A percentile compares a stretch with the other conserved stretches of the same genome.
These are phyloP conservation scores for Penicillium simplicissimum DNA, from an alignment of 495 filamentous ascomycete species.

Conservation along the genomic window DNA sequence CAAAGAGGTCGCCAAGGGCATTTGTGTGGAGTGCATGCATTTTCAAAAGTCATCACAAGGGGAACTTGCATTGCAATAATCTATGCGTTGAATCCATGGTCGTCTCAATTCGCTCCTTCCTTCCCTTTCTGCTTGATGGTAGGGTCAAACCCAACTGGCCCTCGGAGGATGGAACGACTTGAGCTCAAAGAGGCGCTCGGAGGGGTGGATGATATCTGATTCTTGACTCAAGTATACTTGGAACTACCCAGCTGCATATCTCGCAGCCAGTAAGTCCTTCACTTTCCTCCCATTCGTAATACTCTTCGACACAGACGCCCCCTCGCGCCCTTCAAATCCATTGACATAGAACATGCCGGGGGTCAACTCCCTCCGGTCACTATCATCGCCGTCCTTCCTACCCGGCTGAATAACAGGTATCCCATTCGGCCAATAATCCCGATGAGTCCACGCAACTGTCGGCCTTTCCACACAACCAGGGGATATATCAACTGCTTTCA, in stretches of 20 bases:
- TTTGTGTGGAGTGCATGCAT: background rate
- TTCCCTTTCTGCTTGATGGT: background rate
- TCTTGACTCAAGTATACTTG: no score
- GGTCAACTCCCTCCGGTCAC: background rate
- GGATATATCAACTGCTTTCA: background rate
- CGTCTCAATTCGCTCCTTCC: background rate
- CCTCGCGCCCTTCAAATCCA: background rate
- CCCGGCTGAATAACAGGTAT: background rate
- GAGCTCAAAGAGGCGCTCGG: no score
- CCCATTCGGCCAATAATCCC: constrained; percentile 4
- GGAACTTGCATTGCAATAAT: no score
- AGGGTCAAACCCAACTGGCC: background rate
- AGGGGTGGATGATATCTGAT: no score
- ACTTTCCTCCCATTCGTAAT: constrained; percentile 18
- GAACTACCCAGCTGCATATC: background rate
- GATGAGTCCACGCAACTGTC: background rate
- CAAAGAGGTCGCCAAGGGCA: background rate
- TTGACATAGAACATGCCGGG: background rate
- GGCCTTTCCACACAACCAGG: background rate
- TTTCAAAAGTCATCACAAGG: no score
- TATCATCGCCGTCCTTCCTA: background rate
- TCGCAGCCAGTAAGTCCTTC: background rate
- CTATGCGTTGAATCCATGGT: background rate
- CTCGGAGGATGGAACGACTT: no score
- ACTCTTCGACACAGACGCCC: background rate